Evolutionary conservation across 2,329 filamentous ascomycete species (phyloP), one percentile per base, ranked within the genome.

Genomic region (Fusarium tuaranense): DNA sequence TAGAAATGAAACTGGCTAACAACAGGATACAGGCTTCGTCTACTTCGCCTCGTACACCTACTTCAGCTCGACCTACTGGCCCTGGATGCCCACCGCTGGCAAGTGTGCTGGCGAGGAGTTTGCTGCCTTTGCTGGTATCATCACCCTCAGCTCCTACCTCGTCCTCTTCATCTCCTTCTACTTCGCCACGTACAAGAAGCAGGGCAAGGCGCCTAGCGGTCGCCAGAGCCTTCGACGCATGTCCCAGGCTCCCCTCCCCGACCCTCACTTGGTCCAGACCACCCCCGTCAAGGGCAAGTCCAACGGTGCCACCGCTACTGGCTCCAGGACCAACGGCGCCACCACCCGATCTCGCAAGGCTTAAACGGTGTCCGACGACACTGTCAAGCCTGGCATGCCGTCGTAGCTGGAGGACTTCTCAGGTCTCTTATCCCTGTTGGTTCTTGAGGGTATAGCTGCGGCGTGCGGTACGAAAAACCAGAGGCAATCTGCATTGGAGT

Each of bases 11-110:
- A 4, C 8, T 71, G 66, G 71, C 71, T 76, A 67, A 80, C 74
- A 27, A 79, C 16, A 44, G 20, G 68, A 48, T 7, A 16, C 72
- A 96, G 94, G 94, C 80, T 98, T 98, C 84, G 94, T 98, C 84
- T 98, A 98, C 92, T 98, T 98, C 82, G 96, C 95, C 63, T 97
- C 96, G n/a, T 98, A 96, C 90, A 98, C 95, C 79, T 98, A 98
- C 90, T 98, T 98, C 89, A 92, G 93, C 78, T 95, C 93, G 79
- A 93, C 92, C 79, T 98, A 98, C 91, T 98, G 93, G 88, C 90
- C 88, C 55, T 93, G 90, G 88, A 87, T 97, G 83, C 96, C 96
- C 76, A 98, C 94, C 83, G 86, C 88, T 73, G 96, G 96, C 83
- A 88, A 92, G 79, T 99, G 96, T 84, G 95, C 96, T 46, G 96